Evolutionary conservation across 2,329 filamentous ascomycete genomes (phyloP).

Genomic region (Xylaria arbuscula): DNA sequence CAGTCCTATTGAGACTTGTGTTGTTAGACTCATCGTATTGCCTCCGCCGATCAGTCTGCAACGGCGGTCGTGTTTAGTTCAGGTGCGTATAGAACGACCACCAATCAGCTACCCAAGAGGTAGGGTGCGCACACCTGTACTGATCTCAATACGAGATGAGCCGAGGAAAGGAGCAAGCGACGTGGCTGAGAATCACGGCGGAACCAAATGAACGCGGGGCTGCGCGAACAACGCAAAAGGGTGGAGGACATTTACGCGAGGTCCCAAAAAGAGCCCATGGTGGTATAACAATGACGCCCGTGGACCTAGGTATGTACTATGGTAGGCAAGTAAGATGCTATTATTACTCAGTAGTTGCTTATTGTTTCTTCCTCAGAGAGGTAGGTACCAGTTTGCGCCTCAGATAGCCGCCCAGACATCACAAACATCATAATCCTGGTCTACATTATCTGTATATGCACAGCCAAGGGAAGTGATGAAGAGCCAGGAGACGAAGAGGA

Average conservation of each 20-base stretch:
- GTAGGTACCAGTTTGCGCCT: neutral
- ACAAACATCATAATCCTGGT: neutral
- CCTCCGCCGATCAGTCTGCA: slow-evolving; percentile 12
- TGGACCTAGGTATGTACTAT: neutral
- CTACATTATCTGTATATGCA: neutral
- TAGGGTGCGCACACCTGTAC: slow-evolving; percentile 30
- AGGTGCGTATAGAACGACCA: slow-evolving; percentile 8
- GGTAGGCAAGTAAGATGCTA: too few species aligned
- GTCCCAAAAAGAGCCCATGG: neutral
- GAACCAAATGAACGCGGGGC: slow-evolving; percentile 26
- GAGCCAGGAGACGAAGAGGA: neutral
- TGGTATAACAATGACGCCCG: neutral
- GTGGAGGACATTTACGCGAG: neutral
- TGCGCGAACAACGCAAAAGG: slow-evolving; percentile 1
- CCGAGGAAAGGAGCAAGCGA: slow-evolving; percentile 26
- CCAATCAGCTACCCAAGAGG: slow-evolving; percentile 30
- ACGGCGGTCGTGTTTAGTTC: slow-evolving; percentile 10
- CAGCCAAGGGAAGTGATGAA: too few species aligned
- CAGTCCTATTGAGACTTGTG: too few species aligned
- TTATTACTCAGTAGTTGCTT: neutral
- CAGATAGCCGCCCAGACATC: neutral
- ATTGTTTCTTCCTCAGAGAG: neutral
- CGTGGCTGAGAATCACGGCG: slow-evolving; percentile 31
- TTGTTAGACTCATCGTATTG: slow-evolving; percentile 25
- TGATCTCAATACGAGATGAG: slow-evolving; percentile 35